Conservation (phyloP, 2,329 filamentous ascomycete genomes). For the Venturia aucupariae region DNA sequence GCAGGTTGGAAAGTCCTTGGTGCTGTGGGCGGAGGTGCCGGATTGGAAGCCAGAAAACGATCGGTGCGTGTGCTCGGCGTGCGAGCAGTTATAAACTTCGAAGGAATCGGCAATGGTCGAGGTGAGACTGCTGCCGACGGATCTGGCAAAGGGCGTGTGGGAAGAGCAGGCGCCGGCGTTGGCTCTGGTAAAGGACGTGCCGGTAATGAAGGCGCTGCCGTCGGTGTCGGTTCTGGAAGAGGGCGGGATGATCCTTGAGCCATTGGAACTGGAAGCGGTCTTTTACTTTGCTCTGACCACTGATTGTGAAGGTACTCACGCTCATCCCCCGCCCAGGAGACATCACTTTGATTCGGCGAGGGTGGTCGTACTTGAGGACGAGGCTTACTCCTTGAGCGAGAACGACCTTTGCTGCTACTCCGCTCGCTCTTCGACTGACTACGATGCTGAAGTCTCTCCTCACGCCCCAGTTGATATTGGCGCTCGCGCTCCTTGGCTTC, state of each 20-base stretch:
- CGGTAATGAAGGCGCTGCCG: constrained; percentile 23
- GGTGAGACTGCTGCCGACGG: constrained; percentile 14
- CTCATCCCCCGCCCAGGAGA: constrained; percentile 58
- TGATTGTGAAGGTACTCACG: constrained; percentile 53
- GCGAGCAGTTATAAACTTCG: constrained; percentile 15
- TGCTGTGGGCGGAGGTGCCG: constrained; percentile 38
- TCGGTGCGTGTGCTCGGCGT: constrained; percentile 39
- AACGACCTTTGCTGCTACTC: constrained; percentile 25
- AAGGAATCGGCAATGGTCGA: constrained; percentile 27
- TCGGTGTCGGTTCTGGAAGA: constrained; percentile 21
- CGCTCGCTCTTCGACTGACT: constrained; percentile 20
- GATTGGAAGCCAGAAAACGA: constrained; percentile 47
- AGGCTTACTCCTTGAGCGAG: constrained; percentile 27
- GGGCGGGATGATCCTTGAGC: constrained; percentile 29
- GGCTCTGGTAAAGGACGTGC: constrained; percentile 42
- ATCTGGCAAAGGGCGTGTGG: constrained; percentile 20
- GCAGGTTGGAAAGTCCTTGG: constrained; percentile 33
- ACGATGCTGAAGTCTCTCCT: constrained; percentile 36
- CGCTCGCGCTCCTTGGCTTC: constrained; percentile 58
- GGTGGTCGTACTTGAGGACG: constrained; percentile 24
- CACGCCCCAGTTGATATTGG: constrained; percentile 52
- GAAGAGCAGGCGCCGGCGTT: constrained; percentile 14
- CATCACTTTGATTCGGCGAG: constrained; percentile 43
- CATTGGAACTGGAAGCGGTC: constrained; percentile 26
- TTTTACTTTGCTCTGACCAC: neutral